Conservation (phyloP, 495 filamentous ascomycete genomes). For the Aspergillus campestris region DNA sequence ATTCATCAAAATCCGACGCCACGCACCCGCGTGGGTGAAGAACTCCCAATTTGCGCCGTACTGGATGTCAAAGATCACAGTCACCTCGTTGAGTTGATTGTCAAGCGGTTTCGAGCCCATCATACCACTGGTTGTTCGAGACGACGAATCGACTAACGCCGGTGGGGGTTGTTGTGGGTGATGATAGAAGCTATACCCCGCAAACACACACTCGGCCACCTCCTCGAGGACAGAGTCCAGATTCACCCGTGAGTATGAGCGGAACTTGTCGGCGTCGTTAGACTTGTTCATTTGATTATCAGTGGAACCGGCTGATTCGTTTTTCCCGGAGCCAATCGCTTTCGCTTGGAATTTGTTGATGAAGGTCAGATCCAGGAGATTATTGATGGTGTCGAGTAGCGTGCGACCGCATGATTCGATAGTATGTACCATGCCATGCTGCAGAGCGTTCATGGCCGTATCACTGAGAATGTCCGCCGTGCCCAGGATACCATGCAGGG, state of each 20-base stretch:
- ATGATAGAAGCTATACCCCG: conserved; percentile 34
- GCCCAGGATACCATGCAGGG: conserved; percentile 57
- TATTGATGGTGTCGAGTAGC: conserved; percentile 61
- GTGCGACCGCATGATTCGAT: conserved; percentile 60
- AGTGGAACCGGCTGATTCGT: no score
- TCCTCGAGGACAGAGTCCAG: conserved; percentile 49
- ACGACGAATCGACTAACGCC: conserved; percentile 9
- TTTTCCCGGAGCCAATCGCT: no score
- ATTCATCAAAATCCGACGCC: conserved; percentile 44
- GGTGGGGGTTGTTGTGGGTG: conserved; percentile 12
- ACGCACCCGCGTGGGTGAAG: conserved; percentile 50
- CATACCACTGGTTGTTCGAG: conserved; percentile 3
- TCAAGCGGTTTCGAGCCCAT: not conserved
- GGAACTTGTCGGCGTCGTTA: not conserved
- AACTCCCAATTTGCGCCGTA: conserved; percentile 43
- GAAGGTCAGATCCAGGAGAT: conserved; percentile 49
- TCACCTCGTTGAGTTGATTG: conserved; percentile 17
- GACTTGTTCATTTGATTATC: not conserved
- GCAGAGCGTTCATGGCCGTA: conserved; percentile 44
- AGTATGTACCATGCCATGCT: conserved; percentile 52
- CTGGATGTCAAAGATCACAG: conserved; percentile 51
- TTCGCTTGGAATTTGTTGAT: conserved; percentile 15
- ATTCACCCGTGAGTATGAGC: conserved; percentile 15
- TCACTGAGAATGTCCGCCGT: conserved; percentile 55
- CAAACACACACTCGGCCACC: conserved; percentile 50